Evolutionary conservation across 2,329 filamentous ascomycete genomes (phyloP).

Genomic region (Pyrenochaeta sp.): DNA sequence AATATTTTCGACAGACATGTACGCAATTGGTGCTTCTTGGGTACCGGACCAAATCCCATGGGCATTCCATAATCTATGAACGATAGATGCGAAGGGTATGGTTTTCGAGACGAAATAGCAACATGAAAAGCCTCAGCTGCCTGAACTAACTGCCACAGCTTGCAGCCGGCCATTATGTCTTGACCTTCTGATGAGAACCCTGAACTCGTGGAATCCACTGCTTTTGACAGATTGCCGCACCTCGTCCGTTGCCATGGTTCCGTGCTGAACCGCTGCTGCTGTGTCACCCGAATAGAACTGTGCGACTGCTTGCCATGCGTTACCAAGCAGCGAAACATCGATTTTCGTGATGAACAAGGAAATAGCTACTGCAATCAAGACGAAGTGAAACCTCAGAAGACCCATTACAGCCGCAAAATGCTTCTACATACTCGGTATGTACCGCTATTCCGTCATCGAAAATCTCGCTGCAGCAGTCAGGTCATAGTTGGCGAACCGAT

Average conservation of each 20-base stretch:
- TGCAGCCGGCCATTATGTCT: not conserved
- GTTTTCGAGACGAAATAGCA: too few relatives aligned
- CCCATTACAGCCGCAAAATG: not conserved
- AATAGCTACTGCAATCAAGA: not conserved
- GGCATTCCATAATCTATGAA: too few relatives aligned
- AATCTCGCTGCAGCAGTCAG: not conserved
- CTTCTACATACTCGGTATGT: not conserved
- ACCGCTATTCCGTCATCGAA: not conserved
- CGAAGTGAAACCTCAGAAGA: constrained; percentile 1
- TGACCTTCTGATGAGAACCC: not conserved
- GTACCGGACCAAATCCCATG: too few relatives aligned
- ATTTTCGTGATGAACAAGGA: constrained; percentile 1
- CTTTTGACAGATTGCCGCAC: not conserved
- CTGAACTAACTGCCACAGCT: not conserved
- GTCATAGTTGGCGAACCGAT: constrained; percentile 5
- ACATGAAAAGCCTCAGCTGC: not conserved
- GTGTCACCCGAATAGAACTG: constrained; percentile 5
- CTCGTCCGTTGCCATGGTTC: not conserved
- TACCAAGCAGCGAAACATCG: constrained; percentile 4
- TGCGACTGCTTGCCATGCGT: constrained; percentile 9
- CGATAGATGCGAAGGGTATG: too few relatives aligned
- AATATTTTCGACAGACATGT: too few relatives aligned
- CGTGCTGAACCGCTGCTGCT: constrained; percentile 1
- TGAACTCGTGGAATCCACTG: not conserved
- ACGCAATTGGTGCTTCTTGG: too few relatives aligned